Evolutionary conservation across 1,284 basidiomycete species (phyloP).

Genomic region (Tylopilus sp.): DNA sequence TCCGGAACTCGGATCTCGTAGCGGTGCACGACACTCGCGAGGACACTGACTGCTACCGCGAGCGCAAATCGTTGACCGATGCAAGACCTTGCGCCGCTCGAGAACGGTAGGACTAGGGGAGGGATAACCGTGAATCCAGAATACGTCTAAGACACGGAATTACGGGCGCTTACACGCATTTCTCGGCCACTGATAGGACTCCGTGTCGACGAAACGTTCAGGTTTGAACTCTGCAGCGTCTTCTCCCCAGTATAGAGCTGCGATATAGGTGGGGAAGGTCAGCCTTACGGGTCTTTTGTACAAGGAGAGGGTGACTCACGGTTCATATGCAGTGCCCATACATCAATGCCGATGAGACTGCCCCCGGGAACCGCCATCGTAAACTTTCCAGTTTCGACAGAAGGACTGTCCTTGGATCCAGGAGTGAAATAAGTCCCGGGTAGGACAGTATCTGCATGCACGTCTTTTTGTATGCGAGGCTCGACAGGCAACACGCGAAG

Average conservation of each 20-base stretch:
- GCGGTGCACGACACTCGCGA: conserved; percentile 30
- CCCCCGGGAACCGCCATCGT: conserved; percentile 40
- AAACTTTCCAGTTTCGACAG: conserved; percentile 32
- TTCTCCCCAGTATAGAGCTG: conserved; percentile 41
- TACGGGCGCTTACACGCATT: conserved; percentile 21
- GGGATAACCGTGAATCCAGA: neutral
- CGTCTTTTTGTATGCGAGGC: conserved; percentile 42
- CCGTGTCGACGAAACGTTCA: conserved; percentile 46
- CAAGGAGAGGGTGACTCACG: conserved; percentile 23
- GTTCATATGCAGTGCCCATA: conserved; percentile 38
- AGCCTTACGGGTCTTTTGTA: neutral
- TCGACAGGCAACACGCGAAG: conserved; percentile 40
- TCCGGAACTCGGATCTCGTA: conserved; percentile 35
- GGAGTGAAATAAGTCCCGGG: conserved; percentile 35
- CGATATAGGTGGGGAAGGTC: neutral
- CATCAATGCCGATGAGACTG: conserved; percentile 38
- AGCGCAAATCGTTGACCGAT: conserved; percentile 38
- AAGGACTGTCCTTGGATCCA: conserved; percentile 22
- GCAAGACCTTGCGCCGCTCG: conserved; percentile 38
- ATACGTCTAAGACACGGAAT: neutral
- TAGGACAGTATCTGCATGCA: conserved; percentile 35
- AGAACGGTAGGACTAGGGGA: conserved; percentile 38
- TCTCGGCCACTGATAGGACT: conserved; percentile 38
- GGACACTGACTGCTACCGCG: conserved; percentile 26
- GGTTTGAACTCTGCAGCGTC: conserved; percentile 43